A percentile compares a stretch with the other conserved stretches of the same genome.
Evolutionary conservation across 2,329 filamentous ascomycete species (phyloP).

Genomic region (Botrytis galanthina): DNA sequence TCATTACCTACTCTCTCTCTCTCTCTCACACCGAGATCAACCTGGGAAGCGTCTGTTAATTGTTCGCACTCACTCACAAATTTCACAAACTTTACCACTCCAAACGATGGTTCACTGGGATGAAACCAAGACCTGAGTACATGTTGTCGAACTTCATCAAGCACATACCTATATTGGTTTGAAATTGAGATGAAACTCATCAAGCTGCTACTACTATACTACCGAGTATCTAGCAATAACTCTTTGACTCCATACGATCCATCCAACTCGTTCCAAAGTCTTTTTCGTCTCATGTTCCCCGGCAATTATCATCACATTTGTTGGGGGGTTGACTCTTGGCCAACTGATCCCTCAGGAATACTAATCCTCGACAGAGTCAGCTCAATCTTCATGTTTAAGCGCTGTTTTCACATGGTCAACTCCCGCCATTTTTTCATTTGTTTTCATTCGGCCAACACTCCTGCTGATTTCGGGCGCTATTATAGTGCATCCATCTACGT

Average conservation of each 20-base stretch:
- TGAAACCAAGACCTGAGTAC: not conserved
- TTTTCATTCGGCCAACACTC: not conserved
- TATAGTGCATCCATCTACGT: not conserved
- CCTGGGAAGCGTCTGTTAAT: not conserved
- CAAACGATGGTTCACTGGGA: not conserved
- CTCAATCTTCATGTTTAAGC: not conserved
- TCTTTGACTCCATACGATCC: not conserved
- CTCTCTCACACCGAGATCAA: not conserved
- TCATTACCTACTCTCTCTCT: not conserved
- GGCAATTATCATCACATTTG: not conserved
- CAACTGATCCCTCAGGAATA: not conserved
- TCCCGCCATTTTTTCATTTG: not conserved
- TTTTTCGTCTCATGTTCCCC: not conserved
- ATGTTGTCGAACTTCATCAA: not conserved
- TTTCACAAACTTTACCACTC: not conserved
- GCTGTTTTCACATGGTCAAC: not conserved
- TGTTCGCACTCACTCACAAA: not conserved
- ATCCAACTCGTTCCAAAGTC: not conserved
- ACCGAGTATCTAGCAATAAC: not conserved
- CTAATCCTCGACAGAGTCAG: not conserved
- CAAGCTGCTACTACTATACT: not conserved
- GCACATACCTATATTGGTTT: not conserved
- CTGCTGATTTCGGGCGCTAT: not conserved
- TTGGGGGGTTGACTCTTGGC: not conserved
- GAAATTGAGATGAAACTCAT: slow-evolving; percentile 2